These are phyloP conservation scores for Eremochloa ophiuroides DNA, from an alignment of 176 grass and related monocot genomes.

Conservation along the genomic window DNA sequence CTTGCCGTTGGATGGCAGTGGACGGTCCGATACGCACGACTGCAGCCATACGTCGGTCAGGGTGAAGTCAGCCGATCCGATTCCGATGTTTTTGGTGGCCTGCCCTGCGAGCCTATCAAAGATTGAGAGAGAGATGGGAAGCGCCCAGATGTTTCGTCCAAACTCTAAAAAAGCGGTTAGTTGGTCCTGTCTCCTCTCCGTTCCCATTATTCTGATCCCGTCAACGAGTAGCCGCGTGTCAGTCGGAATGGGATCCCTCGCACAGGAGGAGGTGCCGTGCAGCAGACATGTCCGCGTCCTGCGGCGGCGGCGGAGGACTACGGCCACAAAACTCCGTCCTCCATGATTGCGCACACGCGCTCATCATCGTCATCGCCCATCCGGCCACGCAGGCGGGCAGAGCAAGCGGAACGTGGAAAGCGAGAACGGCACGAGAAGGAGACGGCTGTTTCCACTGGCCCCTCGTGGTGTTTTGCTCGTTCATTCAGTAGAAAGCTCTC, in stretches of 20 bases:
- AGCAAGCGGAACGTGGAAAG: no score
- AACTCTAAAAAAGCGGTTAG: background rate
- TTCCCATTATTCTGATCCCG: background rate
- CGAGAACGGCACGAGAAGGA: background rate
- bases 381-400: no score
- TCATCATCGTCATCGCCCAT: background rate
- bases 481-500: no score
- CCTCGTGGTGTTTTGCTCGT: no score
- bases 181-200: background rate
- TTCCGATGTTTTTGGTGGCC: no score
- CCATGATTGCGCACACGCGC: background rate
- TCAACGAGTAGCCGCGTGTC: background rate
- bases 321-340: no score
- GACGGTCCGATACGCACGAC: no score
- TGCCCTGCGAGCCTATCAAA: no score
- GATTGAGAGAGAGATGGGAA: no score
- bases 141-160: conserved; percentile 6
- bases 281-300: background rate
- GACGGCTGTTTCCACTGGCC: background rate
- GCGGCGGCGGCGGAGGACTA: background rate
- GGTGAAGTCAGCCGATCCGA: no score
- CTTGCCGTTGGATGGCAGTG: no score
- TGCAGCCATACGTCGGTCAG: no score
- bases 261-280: background rate
- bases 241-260: background rate